phyloP scores from a whole-genome alignment of 768 basidiomycete species.

The Russula vinacea region DNA sequence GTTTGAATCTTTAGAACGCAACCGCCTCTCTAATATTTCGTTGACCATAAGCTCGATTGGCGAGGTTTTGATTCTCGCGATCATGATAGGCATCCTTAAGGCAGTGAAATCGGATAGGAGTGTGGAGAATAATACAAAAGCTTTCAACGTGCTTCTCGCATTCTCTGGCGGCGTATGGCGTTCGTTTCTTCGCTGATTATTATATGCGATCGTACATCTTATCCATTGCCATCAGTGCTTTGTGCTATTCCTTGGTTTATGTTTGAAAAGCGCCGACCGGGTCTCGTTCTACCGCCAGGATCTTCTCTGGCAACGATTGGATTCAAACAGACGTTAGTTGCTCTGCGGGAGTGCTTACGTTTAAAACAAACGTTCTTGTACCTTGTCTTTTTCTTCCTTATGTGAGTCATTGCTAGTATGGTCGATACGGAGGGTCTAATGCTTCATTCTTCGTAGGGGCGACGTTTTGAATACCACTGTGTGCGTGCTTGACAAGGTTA shows the following conservation, averaged over 20 bases:
- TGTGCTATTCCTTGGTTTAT: conserved; percentile 75
- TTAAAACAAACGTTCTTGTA: conserved; percentile 74
- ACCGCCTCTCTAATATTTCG: conserved; percentile 72
- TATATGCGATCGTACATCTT: not conserved
- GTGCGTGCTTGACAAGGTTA: conserved; percentile 40
- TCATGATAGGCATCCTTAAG: conserved; percentile 75
- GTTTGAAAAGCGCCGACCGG: conserved; percentile 63
- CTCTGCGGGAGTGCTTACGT: conserved; percentile 59
- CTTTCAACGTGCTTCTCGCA: conserved; percentile 73
- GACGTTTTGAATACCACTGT: conserved; percentile 74
- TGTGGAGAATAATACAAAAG: conserved; percentile 68
- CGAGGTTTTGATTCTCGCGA: conserved; percentile 63
- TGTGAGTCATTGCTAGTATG: conserved; percentile 43
- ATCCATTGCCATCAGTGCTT: conserved; percentile 42
- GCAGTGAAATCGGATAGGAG: conserved; percentile 58
- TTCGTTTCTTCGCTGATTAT: conserved; percentile 36
- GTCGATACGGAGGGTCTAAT: not conserved
- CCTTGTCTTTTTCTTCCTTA: conserved; percentile 71
- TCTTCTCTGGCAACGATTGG: conserved; percentile 60
- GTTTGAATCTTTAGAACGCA: conserved; percentile 63
- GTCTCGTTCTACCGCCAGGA: conserved; percentile 55
- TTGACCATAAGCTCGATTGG: conserved; percentile 68
- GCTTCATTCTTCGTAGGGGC: conserved; percentile 45
- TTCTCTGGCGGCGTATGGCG: conserved; percentile 77
- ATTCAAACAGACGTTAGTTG: conserved; percentile 62